Percentiles rank a stretch among this genome's conserved stretches.
Conservation (phyloP, 495 filamentous ascomycete species). For the Xylaria scruposa region DNA sequence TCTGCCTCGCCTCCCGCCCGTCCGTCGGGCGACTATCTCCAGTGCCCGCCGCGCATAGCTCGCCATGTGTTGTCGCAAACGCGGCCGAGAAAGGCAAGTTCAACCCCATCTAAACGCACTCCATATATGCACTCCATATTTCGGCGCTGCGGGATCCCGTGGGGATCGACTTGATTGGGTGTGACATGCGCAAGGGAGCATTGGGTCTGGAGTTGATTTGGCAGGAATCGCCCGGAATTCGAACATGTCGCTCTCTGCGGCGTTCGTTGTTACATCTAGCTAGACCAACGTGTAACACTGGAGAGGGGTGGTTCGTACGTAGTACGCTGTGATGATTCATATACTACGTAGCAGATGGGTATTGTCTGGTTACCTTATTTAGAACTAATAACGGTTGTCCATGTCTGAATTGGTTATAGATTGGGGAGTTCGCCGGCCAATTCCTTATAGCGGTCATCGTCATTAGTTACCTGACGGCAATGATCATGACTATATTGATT, state of each 20-base stretch:
- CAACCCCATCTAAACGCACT: neutral
- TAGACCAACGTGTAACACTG: neutral
- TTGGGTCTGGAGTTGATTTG: neutral
- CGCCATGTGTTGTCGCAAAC: no score
- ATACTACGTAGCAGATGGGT: neutral
- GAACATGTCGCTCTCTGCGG: slow-evolving; percentile 8
- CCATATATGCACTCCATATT: slow-evolving; percentile 12
- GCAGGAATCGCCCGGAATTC: neutral
- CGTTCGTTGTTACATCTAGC: slow-evolving; percentile 7
- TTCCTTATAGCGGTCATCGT: neutral
- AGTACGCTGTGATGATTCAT: neutral
- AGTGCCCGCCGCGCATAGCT: slow-evolving; percentile 3
- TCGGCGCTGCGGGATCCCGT: slow-evolving; percentile 6
- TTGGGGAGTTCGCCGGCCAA: no score
- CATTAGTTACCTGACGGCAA: neutral
- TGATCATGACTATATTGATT: neutral
- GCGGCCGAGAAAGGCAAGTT: neutral
- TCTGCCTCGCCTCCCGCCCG: neutral
- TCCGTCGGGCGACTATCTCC: neutral
- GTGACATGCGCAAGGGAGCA: neutral
- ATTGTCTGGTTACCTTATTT: neutral
- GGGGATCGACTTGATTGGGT: slow-evolving; percentile 1
- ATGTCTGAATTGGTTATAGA: no score
- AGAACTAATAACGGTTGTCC: no score
- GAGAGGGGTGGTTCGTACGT: neutral